A percentile compares a stretch with the other conserved stretches of the same genome.
These are phyloP conservation scores for Umbilicaria muhlenbergii DNA, from an alignment of 495 filamentous ascomycete species.

Conservation along the genomic window DNA sequence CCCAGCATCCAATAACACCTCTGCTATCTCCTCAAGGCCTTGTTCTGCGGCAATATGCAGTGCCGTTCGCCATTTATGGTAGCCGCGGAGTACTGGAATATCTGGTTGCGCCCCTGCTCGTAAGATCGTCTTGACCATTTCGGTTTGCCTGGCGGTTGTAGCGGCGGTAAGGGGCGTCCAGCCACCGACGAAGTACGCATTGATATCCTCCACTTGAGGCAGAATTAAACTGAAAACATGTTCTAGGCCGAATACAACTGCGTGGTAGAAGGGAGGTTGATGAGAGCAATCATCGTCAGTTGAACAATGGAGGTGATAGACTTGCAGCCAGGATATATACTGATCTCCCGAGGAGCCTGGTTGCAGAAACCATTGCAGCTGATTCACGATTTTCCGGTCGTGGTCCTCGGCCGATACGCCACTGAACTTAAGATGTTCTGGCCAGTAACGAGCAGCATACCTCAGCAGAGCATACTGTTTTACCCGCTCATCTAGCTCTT, in stretches of 20 bases:
- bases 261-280: neutral
- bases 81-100: neutral
- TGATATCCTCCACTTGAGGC: neutral
- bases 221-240: neutral
- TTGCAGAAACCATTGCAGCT: constrained; percentile 2
- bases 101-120: neutral
- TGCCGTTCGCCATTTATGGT: neutral
- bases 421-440: neutral
- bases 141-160: neutral
- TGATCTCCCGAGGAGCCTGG: neutral
- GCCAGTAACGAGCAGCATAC: constrained; percentile 3
- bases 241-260: constrained; percentile 1
- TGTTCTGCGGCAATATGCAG: constrained; percentile 7
- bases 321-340: constrained; percentile 3
- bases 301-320: constrained; percentile 1
- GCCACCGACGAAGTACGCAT: neutral
- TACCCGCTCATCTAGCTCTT: neutral
- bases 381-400: neutral
- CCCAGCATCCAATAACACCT: neutral
- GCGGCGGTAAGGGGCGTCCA: constrained; percentile 1
- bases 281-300: neutral
- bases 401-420: neutral
- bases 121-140: neutral
- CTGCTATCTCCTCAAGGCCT: neutral
- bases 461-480: constrained; percentile 1